Conservation (phyloP, 805 yeast species). For the Yamadazyma kitorensis region DNA sequence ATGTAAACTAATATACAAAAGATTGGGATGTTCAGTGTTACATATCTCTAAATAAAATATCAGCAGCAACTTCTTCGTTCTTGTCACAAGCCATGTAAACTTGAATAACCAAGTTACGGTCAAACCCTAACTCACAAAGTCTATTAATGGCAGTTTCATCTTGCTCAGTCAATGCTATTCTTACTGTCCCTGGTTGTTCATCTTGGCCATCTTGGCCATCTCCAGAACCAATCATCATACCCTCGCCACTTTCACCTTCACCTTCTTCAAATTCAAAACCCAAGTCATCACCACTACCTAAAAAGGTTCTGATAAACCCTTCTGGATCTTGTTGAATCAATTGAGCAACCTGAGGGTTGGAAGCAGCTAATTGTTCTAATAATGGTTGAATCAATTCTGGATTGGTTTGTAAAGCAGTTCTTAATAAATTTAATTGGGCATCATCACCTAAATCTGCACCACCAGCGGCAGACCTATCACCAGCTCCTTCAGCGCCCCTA, state of each 20-base stretch:
- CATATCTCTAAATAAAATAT: constrained; percentile 65
- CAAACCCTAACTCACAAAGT: constrained; percentile 90
- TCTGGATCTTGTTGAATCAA: constrained; percentile 86
- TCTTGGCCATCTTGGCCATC: constrained; percentile 38
- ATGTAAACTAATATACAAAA: constrained; percentile 3
- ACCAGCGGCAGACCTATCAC: constrained; percentile 24
- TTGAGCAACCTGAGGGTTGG: constrained; percentile 82
- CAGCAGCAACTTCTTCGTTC: constrained; percentile 95
- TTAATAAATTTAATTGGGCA: constrained; percentile 52
- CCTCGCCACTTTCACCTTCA: constrained; percentile 35
- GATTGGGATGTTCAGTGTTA: constrained; percentile 10
- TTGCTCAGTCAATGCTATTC: constrained; percentile 67
- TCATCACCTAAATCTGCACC: constrained; percentile 43
- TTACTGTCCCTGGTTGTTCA: constrained; percentile 38
- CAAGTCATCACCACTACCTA: constrained; percentile 57
- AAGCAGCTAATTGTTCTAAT: constrained; percentile 73
- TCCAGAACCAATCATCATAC: constrained; percentile 38
- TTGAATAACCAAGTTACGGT: constrained; percentile 80
- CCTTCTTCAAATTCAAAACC: constrained; percentile 37
- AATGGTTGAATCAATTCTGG: constrained; percentile 87
- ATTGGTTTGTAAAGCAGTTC: constrained; percentile 76
- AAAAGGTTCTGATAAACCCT: constrained; percentile 70
- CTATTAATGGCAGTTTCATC: constrained; percentile 90
- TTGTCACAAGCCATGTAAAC: constrained; percentile 97
- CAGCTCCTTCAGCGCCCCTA: constrained; percentile 22